These are phyloP conservation scores for Tricholoma saponaceum DNA, from an alignment of 768 basidiomycete genomes.

Conservation along the genomic window DNA sequence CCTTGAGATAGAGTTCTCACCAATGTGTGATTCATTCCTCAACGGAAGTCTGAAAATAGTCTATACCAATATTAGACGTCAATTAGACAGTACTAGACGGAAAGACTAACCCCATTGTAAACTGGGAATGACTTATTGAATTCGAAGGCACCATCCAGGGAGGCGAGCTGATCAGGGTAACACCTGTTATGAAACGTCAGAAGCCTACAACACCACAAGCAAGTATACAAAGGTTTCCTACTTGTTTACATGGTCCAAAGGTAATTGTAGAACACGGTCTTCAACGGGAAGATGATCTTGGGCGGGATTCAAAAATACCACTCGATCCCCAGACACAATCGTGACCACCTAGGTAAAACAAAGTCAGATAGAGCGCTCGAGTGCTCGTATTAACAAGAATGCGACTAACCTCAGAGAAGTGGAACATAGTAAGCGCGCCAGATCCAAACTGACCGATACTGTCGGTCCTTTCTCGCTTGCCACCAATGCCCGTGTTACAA, in stretches of 20 bases:
- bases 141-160: slow-evolving; percentile 36
- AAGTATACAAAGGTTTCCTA: slow-evolving; percentile 9
- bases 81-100: background rate
- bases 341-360: slow-evolving; percentile 23
- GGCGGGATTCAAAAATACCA: slow-evolving; percentile 44
- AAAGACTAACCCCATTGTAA: slow-evolving; percentile 37
- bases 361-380: background rate
- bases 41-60: slow-evolving; percentile 47
- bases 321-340: slow-evolving; percentile 26
- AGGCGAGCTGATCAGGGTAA: slow-evolving; percentile 37
- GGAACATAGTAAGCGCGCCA: slow-evolving; percentile 49
- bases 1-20: slow-evolving; percentile 16
- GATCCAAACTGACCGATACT: slow-evolving; percentile 51
- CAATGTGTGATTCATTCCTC: slow-evolving; percentile 23
- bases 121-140: slow-evolving; percentile 26
- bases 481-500: slow-evolving; percentile 39
- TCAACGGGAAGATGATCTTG: slow-evolving; percentile 34
- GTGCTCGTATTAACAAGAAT: background rate
- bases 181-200: slow-evolving; percentile 21
- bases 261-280: slow-evolving; percentile 25
- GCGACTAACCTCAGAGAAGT: slow-evolving; percentile 42
- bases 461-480: slow-evolving; percentile 31
- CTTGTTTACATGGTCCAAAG: slow-evolving; percentile 32
- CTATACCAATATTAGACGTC: slow-evolving; percentile 16
- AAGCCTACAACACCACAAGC: background rate